Evolutionary conservation across 148 eudicot genomes (phyloP).

Genomic region (Camellia sinensis): DNA sequence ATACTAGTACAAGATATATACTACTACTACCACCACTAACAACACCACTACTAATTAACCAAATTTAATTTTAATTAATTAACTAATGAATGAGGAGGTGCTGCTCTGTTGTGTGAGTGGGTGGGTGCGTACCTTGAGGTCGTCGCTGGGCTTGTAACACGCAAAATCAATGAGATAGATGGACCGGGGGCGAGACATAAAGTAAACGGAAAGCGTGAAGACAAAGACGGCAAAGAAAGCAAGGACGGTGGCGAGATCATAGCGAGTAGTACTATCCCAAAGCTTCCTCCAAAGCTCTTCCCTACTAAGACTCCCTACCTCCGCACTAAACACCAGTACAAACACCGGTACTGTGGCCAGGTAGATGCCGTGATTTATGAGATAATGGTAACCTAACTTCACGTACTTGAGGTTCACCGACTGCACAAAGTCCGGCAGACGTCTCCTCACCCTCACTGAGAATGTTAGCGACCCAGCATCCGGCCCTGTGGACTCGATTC

Average conservation of each 20-base stretch:
- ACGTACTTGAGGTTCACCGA: slow-evolving; percentile 94
- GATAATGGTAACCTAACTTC: slow-evolving; percentile 82
- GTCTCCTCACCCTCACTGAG: slow-evolving; percentile 77
- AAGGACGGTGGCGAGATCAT: slow-evolving; percentile 68
- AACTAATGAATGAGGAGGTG: not conserved
- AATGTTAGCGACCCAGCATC: slow-evolving; percentile 68
- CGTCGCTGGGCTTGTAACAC: slow-evolving; percentile 71
- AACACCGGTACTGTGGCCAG: slow-evolving; percentile 71
- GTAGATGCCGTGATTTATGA: slow-evolving; percentile 73
- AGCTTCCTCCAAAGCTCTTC: slow-evolving; percentile 69
- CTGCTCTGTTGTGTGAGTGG: too few relatives aligned
- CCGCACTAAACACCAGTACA: slow-evolving; percentile 64
- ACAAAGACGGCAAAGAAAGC: slow-evolving; percentile 68
- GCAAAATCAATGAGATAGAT: slow-evolving; percentile 88
- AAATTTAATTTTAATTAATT: not conserved
- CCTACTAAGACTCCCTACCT: slow-evolving; percentile 64
- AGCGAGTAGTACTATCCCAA: slow-evolving; percentile 48
- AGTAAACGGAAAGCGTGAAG: slow-evolving; percentile 65
- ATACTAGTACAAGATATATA: too few relatives aligned
- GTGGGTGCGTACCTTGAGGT: slow-evolving; percentile 60
- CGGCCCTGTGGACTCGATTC: slow-evolving; percentile 50
- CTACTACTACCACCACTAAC: too few relatives aligned
- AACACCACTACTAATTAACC: too few relatives aligned
- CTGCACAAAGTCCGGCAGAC: slow-evolving; percentile 72
- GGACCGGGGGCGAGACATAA: slow-evolving; percentile 67